Conservation (phyloP, 306 rosid genomes). For the Gastrolobium villosum region DNA sequence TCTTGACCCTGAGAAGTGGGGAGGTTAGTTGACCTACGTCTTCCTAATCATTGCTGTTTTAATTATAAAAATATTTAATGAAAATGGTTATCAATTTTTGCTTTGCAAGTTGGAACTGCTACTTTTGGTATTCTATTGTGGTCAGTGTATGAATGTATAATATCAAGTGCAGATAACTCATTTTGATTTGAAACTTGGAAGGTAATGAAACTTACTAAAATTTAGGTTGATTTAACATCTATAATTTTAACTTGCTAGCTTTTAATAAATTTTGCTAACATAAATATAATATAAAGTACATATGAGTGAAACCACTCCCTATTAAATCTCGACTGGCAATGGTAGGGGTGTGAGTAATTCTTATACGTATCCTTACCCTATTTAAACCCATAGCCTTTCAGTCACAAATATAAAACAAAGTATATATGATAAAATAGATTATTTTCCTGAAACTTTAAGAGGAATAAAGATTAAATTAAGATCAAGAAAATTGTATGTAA, state of each 20-base stretch:
- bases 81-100: conserved; percentile 1
- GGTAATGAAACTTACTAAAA: not conserved
- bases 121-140: conserved; percentile 31
- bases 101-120: conserved; percentile 36
- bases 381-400: too few species aligned
- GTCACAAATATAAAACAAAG: conserved; percentile 18
- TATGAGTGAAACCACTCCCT: not conserved
- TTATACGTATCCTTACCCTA: too few species aligned
- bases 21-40: conserved; percentile 71
- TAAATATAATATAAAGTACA: conserved; percentile 27
- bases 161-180: conserved; percentile 4
- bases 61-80: not conserved
- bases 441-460: conserved; percentile 18
- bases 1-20: conserved; percentile 94
- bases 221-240: conserved; percentile 14
- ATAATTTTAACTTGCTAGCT: not conserved
- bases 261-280: conserved; percentile 1
- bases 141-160: conserved; percentile 11
- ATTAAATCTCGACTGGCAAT: too few species aligned
- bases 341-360: too few species aligned
- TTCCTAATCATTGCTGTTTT: conserved; percentile 20
- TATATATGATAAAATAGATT: conserved; percentile 9
- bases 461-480: not conserved
- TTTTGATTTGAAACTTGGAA: conserved; percentile 19
- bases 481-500: not conserved